Conservation (phyloP, 148 eudicot genomes). For the Camellia japonica region DNA sequence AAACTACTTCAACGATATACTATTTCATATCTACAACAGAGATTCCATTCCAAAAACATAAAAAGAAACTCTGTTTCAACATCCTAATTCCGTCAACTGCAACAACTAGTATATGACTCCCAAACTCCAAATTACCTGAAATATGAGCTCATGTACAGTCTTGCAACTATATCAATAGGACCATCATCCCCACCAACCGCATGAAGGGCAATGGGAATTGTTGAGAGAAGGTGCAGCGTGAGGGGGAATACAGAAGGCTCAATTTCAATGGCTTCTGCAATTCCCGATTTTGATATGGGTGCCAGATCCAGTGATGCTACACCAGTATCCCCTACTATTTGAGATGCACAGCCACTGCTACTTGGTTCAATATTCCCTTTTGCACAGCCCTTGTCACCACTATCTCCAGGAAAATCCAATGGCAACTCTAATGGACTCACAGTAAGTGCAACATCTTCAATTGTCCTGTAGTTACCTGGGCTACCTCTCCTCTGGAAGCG, state of each 20-base stretch:
- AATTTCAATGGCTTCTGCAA: slow-evolving; percentile 17
- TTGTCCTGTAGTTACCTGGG: slow-evolving; percentile 46
- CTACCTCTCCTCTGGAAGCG: slow-evolving; percentile 52
- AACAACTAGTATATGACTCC: background rate
- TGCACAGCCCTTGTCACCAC: slow-evolving; percentile 5
- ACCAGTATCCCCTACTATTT: slow-evolving; percentile 14
- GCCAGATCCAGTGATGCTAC: slow-evolving; percentile 9
- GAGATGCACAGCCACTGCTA: slow-evolving; percentile 4
- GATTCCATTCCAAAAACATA: slow-evolving; percentile 2
- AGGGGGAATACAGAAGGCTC: slow-evolving; percentile 71
- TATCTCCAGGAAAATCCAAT: slow-evolving; percentile 18
- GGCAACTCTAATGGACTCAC: slow-evolving; percentile 41
- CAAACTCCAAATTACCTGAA: slow-evolving; percentile 31
- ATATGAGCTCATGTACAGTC: slow-evolving; percentile 72
- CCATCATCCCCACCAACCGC: slow-evolving; percentile 90
- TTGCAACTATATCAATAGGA: slow-evolving; percentile 75
- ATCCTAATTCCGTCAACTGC: background rate
- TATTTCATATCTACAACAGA: slow-evolving; percentile 15
- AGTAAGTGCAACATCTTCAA: slow-evolving; percentile 67
- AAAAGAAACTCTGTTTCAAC: background rate
- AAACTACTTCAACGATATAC: slow-evolving; percentile 12
- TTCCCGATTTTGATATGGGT: background rate
- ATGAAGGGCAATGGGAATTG: slow-evolving; percentile 77
- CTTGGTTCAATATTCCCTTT: background rate
- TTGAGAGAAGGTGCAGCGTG: slow-evolving; percentile 56